Conservation (phyloP, 176 grass and related monocot genomes). For the Rhynchospora tenuis region DNA sequence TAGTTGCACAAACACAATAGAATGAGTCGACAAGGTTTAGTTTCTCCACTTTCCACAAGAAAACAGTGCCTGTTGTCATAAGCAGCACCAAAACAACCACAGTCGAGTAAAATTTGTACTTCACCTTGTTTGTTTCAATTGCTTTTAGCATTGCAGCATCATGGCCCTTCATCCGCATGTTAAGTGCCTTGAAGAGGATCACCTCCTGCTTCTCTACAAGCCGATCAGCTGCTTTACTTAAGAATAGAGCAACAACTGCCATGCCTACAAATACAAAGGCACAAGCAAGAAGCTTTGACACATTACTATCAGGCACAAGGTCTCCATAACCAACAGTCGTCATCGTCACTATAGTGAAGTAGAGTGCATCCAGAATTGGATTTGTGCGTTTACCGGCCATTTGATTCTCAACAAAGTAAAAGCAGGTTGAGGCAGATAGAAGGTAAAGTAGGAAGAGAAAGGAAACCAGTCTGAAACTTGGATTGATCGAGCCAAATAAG, state of each 20-base stretch:
- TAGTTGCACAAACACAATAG: conserved; percentile 80
- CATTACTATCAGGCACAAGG: conserved; percentile 53
- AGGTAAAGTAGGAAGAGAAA: conserved; percentile 64
- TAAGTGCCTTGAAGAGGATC: conserved; percentile 69
- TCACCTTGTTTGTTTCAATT: conserved; percentile 56
- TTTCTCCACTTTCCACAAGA: conserved; percentile 84
- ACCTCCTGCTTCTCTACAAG: conserved; percentile 92
- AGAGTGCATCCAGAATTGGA: conserved; percentile 70
- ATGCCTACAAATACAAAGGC: conserved; percentile 77
- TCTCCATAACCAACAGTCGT: conserved; percentile 91
- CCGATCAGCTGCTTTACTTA: conserved; percentile 70
- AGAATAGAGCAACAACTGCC: conserved; percentile 53
- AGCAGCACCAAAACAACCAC: conserved; percentile 35
- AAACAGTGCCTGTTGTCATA: conserved; percentile 40
- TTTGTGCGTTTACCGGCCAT: conserved; percentile 54
- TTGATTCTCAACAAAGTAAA: conserved; percentile 67
- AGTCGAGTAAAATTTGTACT: conserved; percentile 67
- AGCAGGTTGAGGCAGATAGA: conserved; percentile 36
- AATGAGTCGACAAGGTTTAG: conserved; percentile 75
- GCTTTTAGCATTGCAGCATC: conserved; percentile 42
- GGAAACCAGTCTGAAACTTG: conserved; percentile 45
- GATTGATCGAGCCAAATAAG: conserved; percentile 37
- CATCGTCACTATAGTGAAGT: conserved; percentile 86
- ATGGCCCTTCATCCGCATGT: conserved; percentile 37
- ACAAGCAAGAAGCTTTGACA: conserved; percentile 62